Base-by-base conservation (phyloP, 169 alveolate genomes). In the Plasmodium billcollinsi region DNA sequence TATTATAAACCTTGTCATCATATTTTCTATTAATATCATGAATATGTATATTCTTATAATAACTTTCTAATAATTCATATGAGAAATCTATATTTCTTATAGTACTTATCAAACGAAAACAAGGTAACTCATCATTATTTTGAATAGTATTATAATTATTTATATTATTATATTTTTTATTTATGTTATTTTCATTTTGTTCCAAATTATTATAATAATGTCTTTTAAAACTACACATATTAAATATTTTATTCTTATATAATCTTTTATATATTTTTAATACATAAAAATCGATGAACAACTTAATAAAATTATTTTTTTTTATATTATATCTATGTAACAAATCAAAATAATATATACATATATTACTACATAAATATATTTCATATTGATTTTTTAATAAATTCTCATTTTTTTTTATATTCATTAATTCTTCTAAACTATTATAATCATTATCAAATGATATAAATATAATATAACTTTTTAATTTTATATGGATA, bases 281-380 rank as follows among this genome's bases (percentile, higher is more conserved):
- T 54, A 50, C 21, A 45, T 78, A 58, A 15, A 70, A 58, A 45
- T 78, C 70, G 2, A 78, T 65, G 39, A 65, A 61, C 33, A 78
- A 14, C 26, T 78, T 52, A 33, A 78, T 1, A 52, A 78, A 78
- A 5, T 66, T 78, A 43, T 45, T 18, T 3, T 14, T 11, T 66
- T 59, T 52, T 54, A 78, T 20, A 78, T 78, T 65, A 6, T 78
- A 24, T 71, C 52, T 78, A 26, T 67, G 21, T 18, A 78, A 58
- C 21, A 59, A 8, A 66, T 78, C 89, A 24, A 78, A 78, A 58
- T 78, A 78, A n/a, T 49, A 58, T 26, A 78, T 24, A 50, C 78
- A 78, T 18, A 78, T 12, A 21, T 70, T 45, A 2, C 67, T 69
- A 50, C 8, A 7, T 24, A 66, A 14, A 33, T 45, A 12, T 20